Evolutionary conservation across 768 basidiomycete genomes (phyloP).

Genomic region (Fistulinella prunicolor): DNA sequence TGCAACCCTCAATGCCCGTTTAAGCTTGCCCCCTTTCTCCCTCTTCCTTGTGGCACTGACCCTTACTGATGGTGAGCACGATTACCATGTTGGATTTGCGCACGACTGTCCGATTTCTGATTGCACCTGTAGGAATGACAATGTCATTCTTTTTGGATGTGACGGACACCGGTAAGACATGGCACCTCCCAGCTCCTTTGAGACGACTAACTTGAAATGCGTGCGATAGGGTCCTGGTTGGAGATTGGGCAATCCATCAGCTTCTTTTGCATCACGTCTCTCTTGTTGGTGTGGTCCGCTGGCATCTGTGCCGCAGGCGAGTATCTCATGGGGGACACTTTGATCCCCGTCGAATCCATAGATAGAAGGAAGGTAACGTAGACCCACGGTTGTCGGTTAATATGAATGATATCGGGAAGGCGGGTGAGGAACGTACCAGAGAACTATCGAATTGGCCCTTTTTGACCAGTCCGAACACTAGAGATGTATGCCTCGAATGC

Average conservation of each 20-base stretch:
- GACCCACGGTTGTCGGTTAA: constrained; percentile 24
- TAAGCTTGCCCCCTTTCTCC: constrained; percentile 75
- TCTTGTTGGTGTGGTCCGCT: constrained; percentile 76
- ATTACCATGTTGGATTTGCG: not conserved
- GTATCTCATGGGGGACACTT: constrained; percentile 51
- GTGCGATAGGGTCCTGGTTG: constrained; percentile 78
- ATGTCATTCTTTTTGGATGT: constrained; percentile 82
- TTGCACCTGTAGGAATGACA: constrained; percentile 59
- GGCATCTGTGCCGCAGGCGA: constrained; percentile 74
- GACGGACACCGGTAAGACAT: constrained; percentile 62
- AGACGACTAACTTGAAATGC: constrained; percentile 6
- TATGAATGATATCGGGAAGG: not conserved
- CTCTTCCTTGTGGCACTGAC: constrained; percentile 75
- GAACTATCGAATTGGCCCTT: not conserved
- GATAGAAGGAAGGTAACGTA: constrained; percentile 22
- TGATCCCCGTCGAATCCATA: constrained; percentile 19
- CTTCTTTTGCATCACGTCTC: constrained; percentile 81
- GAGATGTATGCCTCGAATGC: too few species aligned
- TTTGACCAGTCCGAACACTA: not conserved
- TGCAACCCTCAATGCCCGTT: constrained; percentile 62
- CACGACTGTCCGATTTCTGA: constrained; percentile 3
- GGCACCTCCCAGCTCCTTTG: not conserved
- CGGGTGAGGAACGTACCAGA: constrained; percentile 1
- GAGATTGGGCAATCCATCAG: constrained; percentile 88
- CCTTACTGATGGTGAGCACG: constrained; percentile 32